Evolutionary conservation across 2,329 filamentous ascomycete species (phyloP).

Genomic region (Talaromyces sp.): DNA sequence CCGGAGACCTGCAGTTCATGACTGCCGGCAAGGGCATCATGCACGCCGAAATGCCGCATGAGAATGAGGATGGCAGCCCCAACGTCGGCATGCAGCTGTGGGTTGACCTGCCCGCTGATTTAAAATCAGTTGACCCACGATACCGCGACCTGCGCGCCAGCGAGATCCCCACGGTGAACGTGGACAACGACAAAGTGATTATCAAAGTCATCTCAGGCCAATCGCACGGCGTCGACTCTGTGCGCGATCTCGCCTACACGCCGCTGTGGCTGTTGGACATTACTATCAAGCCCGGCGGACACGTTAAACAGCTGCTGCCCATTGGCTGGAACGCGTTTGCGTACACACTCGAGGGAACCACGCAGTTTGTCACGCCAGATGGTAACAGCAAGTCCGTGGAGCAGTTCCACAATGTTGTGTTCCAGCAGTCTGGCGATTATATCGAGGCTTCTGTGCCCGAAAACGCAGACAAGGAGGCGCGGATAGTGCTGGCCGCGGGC

Average conservation of each 20-base stretch:
- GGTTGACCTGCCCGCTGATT: conserved; percentile 78
- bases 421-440: conserved; percentile 72
- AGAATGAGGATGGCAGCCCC: conserved; percentile 67
- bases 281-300: conserved; percentile 72
- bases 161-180: conserved; percentile 73
- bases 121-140: conserved; percentile 86
- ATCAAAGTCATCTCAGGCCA: conserved; percentile 90
- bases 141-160: conserved; percentile 77
- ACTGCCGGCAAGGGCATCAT: conserved; percentile 88
- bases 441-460: conserved; percentile 67
- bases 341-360: conserved; percentile 74
- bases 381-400: conserved; percentile 25
- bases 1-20: conserved; percentile 97
- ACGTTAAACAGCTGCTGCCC: conserved; percentile 70
- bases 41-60: conserved; percentile 89
- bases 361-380: conserved; percentile 54
- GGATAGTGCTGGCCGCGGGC: conserved; percentile 67
- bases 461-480: conserved; percentile 53
- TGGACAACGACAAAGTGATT: conserved; percentile 67
- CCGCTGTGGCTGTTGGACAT: conserved; percentile 95
- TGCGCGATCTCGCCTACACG: conserved; percentile 89
- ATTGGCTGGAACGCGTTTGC: conserved; percentile 84
- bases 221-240: conserved; percentile 75
- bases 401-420: conserved; percentile 84
- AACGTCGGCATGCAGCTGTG: conserved; percentile 91